Conservation (phyloP, 345 rosid species). For the Boechera retrofracta region DNA sequence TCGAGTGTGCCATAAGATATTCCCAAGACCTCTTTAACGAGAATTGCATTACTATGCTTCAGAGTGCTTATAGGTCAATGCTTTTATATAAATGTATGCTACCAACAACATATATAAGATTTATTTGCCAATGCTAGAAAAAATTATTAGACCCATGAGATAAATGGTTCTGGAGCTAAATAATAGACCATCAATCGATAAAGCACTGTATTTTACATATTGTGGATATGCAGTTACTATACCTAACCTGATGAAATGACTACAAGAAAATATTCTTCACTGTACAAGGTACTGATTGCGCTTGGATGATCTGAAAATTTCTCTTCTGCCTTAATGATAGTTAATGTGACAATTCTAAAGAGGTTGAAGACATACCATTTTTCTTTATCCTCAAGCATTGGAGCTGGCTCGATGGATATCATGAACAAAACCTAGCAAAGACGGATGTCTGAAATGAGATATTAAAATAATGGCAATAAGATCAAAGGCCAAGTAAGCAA, state of each 20-base stretch:
- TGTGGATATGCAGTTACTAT: background rate
- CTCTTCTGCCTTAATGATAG: conserved; percentile 17
- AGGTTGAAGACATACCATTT: conserved; percentile 72
- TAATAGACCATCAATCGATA: conserved; percentile 15
- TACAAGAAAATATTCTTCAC: conserved; percentile 10
- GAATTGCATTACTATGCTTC: conserved; percentile 26
- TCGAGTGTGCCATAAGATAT: conserved; percentile 9
- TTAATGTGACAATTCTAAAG: conserved; percentile 25
- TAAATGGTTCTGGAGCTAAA: conserved; percentile 8
- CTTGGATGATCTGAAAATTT: conserved; percentile 5
- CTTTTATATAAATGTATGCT: conserved; percentile 1
- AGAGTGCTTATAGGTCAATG: background rate
- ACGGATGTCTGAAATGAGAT: conserved; percentile 40
- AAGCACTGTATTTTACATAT: conserved; percentile 18
- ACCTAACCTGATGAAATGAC: background rate
- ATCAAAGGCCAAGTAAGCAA: conserved; percentile 10
- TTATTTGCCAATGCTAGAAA: conserved; percentile 14
- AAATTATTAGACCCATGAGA: background rate
- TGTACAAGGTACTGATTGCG: conserved; percentile 13
- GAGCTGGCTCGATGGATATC: conserved; percentile 98
- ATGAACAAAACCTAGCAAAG: conserved; percentile 85
- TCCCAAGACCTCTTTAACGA: conserved; percentile 2
- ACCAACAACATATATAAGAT: background rate
- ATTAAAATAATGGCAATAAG: conserved; percentile 19
- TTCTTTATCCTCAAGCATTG: conserved; percentile 99